Evolutionary conservation across 2,329 filamentous ascomycete genomes (phyloP).

Genomic region (Madurella fahalii): DNA sequence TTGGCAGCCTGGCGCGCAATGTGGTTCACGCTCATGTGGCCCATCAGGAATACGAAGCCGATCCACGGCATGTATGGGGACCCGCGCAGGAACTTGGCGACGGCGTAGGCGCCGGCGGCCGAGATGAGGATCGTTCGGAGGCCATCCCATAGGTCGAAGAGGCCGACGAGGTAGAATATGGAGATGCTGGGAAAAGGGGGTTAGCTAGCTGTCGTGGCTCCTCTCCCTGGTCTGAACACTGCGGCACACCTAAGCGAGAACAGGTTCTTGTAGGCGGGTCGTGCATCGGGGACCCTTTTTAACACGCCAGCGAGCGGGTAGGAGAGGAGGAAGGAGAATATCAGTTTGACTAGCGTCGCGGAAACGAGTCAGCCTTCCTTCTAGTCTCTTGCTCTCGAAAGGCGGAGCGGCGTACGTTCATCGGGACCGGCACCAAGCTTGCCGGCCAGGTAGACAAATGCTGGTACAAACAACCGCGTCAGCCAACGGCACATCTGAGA

Average conservation of each 20-base stretch:
- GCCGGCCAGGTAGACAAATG: conserved; percentile 41
- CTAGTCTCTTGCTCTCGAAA: not conserved
- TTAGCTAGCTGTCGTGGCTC: conserved; percentile 4
- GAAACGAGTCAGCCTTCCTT: conserved; percentile 2
- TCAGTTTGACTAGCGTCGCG: conserved; percentile 73
- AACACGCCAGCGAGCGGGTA: conserved; percentile 86
- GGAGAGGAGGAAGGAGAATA: conserved; percentile 83
- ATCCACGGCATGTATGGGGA: conserved; percentile 98
- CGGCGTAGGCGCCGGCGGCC: conserved; percentile 73
- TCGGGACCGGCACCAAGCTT: conserved; percentile 43
- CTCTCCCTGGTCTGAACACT: not conserved
- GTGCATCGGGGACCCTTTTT: conserved; percentile 83
- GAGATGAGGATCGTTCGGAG: conserved; percentile 75
- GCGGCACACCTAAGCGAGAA: conserved; percentile 70
- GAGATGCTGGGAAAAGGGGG: conserved; percentile 53
- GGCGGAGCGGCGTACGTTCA: conserved; percentile 36
- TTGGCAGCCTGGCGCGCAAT: conserved; percentile 72
- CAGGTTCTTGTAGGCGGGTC: conserved; percentile 79
- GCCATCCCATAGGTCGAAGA: conserved; percentile 90
- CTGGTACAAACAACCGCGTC: conserved; percentile 29
- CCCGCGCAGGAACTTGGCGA: conserved; percentile 71
- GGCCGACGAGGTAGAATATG: conserved; percentile 85
- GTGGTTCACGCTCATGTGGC: conserved; percentile 88
- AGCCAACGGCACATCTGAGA: conserved; percentile 6
- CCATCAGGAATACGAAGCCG: conserved; percentile 90